Base-by-base conservation (phyloP, 78 protist species). In the Dictyostelium capitatum region DNA sequence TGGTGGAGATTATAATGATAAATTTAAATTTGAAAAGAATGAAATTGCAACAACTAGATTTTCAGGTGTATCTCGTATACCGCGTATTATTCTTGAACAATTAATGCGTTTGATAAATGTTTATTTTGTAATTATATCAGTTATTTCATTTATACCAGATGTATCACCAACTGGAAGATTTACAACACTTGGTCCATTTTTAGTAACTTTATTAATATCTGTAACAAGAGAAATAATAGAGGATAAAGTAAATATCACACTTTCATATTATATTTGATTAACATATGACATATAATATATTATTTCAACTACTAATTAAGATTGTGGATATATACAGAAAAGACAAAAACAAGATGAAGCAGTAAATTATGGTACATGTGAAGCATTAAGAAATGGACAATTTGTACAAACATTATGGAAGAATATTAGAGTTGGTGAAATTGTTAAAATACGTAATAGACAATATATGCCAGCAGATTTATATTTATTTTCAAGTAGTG, bases 101-200 rank as follows among this genome's bases (percentile, higher is more conserved):
- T 95, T 83, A 28, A 10, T 70, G 48, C 78, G 98, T 20, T 50
- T 94, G 17, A 94, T 97, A 77, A 98, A 98, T 84, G 23, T 80
- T 50, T 97, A 97, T 69, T 97, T 97, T 62, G 65, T 97, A 37
- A 64, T 97, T 12, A 94, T 97, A 12, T 83, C 92, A 50, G 47
- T 74, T 41, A 59, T 97, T 23, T 95, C 93, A 62, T 82, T 92
- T 0, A 94, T 97, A 6, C 96, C 97, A 19, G 96, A 85, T n/a
- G 77, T 97, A 2, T 97, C 98, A 37, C 98, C 98, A 15, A 95
- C 97, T 11, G 97, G 96, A 54, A 90, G 82, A 41, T 83, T 37
- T 81, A 98, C 98, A 25, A 94, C 99, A 4, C 53, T 96, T 12
- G 83, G 96, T 7, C 98, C 99, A 15, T 89, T 97, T 37, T 43